Percentiles rank a stretch among this genome's conserved stretches.
Conservation (phyloP, 1,284 basidiomycete genomes). For the Erythrobasidium hasegawianum region DNA sequence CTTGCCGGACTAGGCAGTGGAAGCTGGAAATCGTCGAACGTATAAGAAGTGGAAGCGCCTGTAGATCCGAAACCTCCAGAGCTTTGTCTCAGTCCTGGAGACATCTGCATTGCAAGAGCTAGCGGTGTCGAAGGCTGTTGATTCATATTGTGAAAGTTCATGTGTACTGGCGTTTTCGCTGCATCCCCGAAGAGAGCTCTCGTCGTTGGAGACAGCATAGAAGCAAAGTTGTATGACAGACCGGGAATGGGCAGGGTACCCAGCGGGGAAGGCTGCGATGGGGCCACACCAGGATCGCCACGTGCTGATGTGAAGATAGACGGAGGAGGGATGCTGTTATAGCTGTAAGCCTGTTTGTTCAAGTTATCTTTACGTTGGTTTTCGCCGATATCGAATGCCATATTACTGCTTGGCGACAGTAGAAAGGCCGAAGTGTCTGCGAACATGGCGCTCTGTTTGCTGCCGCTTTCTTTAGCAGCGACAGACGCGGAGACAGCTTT, state of each 20-base stretch:
- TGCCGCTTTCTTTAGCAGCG: constrained; percentile 1
- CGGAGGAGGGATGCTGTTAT: too few species aligned
- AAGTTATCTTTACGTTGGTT: too few species aligned
- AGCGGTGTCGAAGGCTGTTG: constrained; percentile 1
- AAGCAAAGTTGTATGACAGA: constrained; percentile 12
- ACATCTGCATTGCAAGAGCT: constrained; percentile 1
- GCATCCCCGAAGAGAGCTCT: constrained; percentile 14
- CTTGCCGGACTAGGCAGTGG: constrained; percentile 6
- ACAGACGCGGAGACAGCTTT: constrained; percentile 38
- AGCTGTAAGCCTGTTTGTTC: too few species aligned
- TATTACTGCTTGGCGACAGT: background rate
- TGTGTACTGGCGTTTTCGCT: constrained; percentile 12
- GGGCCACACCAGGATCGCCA: too few species aligned
- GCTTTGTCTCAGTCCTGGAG: background rate
- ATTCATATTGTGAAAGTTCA: background rate
- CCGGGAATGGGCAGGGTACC: background rate
- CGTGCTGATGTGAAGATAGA: too few species aligned
- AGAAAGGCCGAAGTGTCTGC: background rate
- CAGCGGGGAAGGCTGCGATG: too few species aligned
- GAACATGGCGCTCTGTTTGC: background rate
- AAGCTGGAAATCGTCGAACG: constrained; percentile 24
- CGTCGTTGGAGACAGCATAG: constrained; percentile 15
- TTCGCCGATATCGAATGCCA: too few species aligned
- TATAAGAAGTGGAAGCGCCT: constrained; percentile 12
- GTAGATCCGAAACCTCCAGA: background rate